These are phyloP conservation scores for Chlorella variabilis DNA, from an alignment of 163 green algal species.

Conservation along the genomic window DNA sequence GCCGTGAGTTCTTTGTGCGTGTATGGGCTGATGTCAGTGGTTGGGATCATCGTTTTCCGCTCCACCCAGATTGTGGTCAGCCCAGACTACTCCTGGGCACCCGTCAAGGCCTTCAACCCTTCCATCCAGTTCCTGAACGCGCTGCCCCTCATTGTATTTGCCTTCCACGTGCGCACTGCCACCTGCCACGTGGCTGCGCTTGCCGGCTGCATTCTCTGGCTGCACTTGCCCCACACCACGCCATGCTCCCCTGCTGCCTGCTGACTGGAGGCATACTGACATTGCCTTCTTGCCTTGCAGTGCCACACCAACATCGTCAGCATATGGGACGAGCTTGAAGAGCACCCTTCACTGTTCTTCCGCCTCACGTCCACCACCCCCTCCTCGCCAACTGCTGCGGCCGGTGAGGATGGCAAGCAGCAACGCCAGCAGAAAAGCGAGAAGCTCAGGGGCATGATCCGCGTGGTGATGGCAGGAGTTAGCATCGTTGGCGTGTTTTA, in stretches of 20 bases:
- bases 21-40: constrained; percentile 32
- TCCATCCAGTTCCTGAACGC: constrained; percentile 14
- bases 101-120: constrained; percentile 1
- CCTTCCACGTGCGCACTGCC: constrained; percentile 39
- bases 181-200: background rate
- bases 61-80: constrained; percentile 1
- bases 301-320: constrained; percentile 36
- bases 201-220: too few relatives aligned
- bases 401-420: background rate
- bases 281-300: constrained; percentile 14
- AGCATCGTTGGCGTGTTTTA: constrained; percentile 13
- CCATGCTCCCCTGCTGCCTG: too few relatives aligned
- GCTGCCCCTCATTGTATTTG: constrained; percentile 45
- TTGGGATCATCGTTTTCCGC: constrained; percentile 21
- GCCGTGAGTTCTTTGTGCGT: constrained; percentile 30
- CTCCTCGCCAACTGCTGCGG: background rate
- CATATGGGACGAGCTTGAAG: constrained; percentile 13
- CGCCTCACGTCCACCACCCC: background rate
- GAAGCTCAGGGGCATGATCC: constrained; percentile 41
- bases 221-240: too few relatives aligned
- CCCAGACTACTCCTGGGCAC: background rate
- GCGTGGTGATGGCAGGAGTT: constrained; percentile 27
- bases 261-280: too few relatives aligned
- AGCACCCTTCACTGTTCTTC: background rate
- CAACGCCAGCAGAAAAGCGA: background rate